Evolutionary conservation across 2,329 filamentous ascomycete species (phyloP).

Genomic region (Tympanopsis confertula): DNA sequence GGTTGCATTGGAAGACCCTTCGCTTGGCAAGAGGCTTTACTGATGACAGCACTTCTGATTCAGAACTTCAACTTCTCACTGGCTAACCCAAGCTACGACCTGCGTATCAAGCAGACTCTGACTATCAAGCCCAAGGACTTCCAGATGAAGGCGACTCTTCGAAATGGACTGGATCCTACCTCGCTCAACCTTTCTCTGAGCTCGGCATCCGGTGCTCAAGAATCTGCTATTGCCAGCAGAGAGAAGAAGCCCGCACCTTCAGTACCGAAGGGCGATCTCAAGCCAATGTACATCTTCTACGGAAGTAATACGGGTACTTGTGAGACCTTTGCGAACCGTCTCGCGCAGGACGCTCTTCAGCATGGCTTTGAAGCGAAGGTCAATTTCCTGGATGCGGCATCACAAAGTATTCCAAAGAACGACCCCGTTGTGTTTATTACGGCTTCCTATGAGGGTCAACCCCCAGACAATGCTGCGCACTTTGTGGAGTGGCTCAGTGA

Average conservation of each 20-base stretch:
- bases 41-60: slow-evolving; percentile 27
- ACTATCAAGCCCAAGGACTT: slow-evolving; percentile 26
- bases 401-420: slow-evolving; percentile 31
- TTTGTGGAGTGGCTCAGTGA: slow-evolving; percentile 42
- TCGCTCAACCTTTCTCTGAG: slow-evolving; percentile 6
- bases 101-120: slow-evolving; percentile 28
- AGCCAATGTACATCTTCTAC: slow-evolving; percentile 39
- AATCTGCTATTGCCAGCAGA: slow-evolving; percentile 4
- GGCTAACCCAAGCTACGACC: slow-evolving; percentile 27
- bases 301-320: slow-evolving; percentile 48
- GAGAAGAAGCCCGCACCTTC: slow-evolving; percentile 1
- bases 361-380: slow-evolving; percentile 33
- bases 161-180: slow-evolving; percentile 10
- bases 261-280: slow-evolving; percentile 12
- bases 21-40: slow-evolving; percentile 38
- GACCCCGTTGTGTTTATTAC: slow-evolving; percentile 40
- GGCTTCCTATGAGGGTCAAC: slow-evolving; percentile 44
- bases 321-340: slow-evolving; percentile 36
- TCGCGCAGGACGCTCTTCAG: slow-evolving; percentile 30
- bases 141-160: slow-evolving; percentile 7
- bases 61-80: slow-evolving; percentile 29
- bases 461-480: slow-evolving; percentile 41
- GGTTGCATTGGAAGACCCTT: slow-evolving; percentile 41
- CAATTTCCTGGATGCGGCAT: slow-evolving; percentile 34
- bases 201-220: slow-evolving; percentile 3